Evolutionary conservation across 179 eudicot species (phyloP), one percentile per base, ranked within the genome.

Genomic region (Carnegiea gigantea): DNA sequence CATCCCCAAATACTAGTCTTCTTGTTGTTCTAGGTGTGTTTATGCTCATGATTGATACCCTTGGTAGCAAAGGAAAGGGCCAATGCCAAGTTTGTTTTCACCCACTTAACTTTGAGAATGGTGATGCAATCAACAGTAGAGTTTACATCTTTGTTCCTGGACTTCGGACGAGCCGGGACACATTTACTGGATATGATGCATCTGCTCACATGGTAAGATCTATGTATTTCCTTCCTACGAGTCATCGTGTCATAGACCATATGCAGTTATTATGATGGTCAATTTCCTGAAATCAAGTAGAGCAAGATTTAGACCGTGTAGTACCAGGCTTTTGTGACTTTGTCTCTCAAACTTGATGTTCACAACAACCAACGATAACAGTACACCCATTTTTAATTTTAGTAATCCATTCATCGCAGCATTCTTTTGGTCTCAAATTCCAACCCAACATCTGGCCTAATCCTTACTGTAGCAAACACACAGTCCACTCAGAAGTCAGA

Each of bases 81-180:
- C 24, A 92, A 91, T 57, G 87, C 98, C 26, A 67, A 93, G 77
- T 95, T 92, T 88, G 98, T 95, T 64, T 95, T 95, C 83, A 95
- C 98, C 73, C 89, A 90, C 81, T 95, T 95, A 93, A 95, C 82
- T 84, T 95, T 8, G 93, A 92, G 43, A 93, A 91, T 83, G 90
- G 87, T 2, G 90, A 86, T 0, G 98, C 93, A 46, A 89, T 95
- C 81, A 79, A 80, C 77, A 89, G 86, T 80, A 81, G 82, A 84
- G 24, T 86, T 36, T 95, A 95, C 83, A 95, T 95, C 79, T 95
- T 95, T 85, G 85, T 88, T 76, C 88, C 93, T 59, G 98, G 98
- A 74, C 97, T 95, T 78, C 84, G 93, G 24, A 93, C 92, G 98
- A 95, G 97, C 87, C 97, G 93, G 82, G 93, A 95, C 82, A 93